Percentiles rank a stretch among this genome's conserved stretches.
Evolutionary conservation across 768 basidiomycete species (phyloP).

Genomic region (Neoboletus magnificus): DNA sequence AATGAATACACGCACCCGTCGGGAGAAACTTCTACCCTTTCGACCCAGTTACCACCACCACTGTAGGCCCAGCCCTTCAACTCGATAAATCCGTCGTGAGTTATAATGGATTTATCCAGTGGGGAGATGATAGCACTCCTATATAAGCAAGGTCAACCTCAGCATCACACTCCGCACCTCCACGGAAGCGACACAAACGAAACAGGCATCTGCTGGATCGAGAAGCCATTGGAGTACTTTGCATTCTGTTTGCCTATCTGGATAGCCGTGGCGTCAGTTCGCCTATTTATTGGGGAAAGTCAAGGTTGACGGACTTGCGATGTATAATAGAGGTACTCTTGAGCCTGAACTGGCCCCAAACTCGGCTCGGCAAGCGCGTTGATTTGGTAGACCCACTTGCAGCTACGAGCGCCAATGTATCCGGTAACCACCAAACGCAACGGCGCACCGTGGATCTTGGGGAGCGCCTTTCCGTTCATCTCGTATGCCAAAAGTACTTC

Average conservation of each 20-base stretch:
- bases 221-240: slow-evolving; percentile 52
- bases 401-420: slow-evolving; percentile 52
- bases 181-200: slow-evolving; percentile 37
- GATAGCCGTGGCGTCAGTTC: neutral
- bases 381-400: slow-evolving; percentile 53
- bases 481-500: slow-evolving; percentile 37
- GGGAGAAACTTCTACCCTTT: slow-evolving; percentile 50
- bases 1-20: slow-evolving; percentile 2
- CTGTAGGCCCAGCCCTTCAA: slow-evolving; percentile 45
- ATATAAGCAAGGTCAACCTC: neutral
- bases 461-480: slow-evolving; percentile 31
- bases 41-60: slow-evolving; percentile 52
- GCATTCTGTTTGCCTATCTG: slow-evolving; percentile 45
- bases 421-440: slow-evolving; percentile 50
- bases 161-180: neutral
- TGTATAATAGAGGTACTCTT: slow-evolving; percentile 54
- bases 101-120: slow-evolving; percentile 41
- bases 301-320: slow-evolving; percentile 38
- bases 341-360: slow-evolving; percentile 49
- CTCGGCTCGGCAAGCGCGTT: slow-evolving; percentile 49
- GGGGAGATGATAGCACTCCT: slow-evolving; percentile 16
- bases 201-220: slow-evolving; percentile 57
- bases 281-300: neutral
- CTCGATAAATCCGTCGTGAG: slow-evolving; percentile 47
- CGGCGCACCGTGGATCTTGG: slow-evolving; percentile 50